Evolutionary conservation across 768 basidiomycete genomes (phyloP), one percentile per base, ranked within the genome.

Genomic region (Lactarius tabidus): DNA sequence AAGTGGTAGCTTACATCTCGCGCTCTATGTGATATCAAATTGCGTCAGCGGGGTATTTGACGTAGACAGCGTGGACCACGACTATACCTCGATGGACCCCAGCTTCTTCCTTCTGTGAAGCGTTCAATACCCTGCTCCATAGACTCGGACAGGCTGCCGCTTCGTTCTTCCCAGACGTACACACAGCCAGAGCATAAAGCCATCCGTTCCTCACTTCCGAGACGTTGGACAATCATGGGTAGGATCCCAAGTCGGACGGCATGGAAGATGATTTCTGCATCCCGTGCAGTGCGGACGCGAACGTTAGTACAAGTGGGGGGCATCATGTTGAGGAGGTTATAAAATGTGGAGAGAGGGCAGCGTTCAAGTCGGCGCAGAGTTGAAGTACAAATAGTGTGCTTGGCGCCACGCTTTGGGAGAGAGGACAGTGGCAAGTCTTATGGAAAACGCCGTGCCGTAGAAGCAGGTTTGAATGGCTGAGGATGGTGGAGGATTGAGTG

Each of bases 131-230:
- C 75, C 54, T 74, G 73, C 12, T 74, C 75, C 35, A 74, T 71
- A 20, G 72, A 71, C 59, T 77, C 77, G 45, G 75, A 70, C 6
- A 76, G 73, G 59, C 72, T 74, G 53, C 68, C 71, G 56, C 68
- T 74, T 23, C 75, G 74, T 56, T 78, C 77, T 64, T 77, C 77
- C 77, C 77, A 78, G 55, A 78, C 77, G 64, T 78, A 78, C 56
- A 78, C 73, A 63, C 75, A 73, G 55, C 77, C 77, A 2, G 77
- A 67, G 18, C 71, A 67, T 39, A 78, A 68, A 1, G 71, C 74
- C 56, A 75, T 70, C 3, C 78, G 72, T 60, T 79, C 79, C 33
- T 77, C 78, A 64, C 76, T 74, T 63, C 76, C 77, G 54, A 79
- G 77, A 23, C 79, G 76, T 38, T 77, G 76, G 41, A 64, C 67